These are phyloP conservation scores for Articulospora tetracladia DNA, from an alignment of 495 filamentous ascomycete genomes.

Conservation along the genomic window DNA sequence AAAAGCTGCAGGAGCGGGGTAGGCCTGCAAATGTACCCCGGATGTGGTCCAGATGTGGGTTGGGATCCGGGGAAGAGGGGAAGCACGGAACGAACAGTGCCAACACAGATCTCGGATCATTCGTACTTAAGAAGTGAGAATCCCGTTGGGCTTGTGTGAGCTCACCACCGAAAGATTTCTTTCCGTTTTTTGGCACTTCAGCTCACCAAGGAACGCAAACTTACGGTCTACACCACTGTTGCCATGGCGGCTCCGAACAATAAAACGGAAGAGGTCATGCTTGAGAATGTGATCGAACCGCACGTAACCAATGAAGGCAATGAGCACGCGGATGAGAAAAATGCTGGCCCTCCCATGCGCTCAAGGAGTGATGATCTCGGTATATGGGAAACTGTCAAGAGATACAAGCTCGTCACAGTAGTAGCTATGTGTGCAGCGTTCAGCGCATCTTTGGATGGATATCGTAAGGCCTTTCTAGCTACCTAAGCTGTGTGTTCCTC, in stretches of 20 bases:
- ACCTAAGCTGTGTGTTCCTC: neutral
- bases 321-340: neutral
- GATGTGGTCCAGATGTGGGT: neutral
- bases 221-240: too few species aligned
- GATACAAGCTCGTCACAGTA: slow-evolving; percentile 27
- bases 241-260: neutral
- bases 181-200: too few species aligned
- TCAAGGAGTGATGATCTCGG: slow-evolving; percentile 29
- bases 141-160: too few species aligned
- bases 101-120: too few species aligned
- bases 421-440: slow-evolving; percentile 36
- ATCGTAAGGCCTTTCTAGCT: slow-evolving; percentile 28
- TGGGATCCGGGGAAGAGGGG: neutral
- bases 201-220: too few species aligned
- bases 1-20: neutral
- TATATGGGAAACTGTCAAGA: slow-evolving; percentile 28
- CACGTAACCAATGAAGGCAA: neutral
- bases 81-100: neutral
- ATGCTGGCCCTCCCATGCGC: slow-evolving; percentile 23
- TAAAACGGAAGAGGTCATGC: neutral
- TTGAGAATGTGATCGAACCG: neutral
- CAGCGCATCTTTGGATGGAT: slow-evolving; percentile 37
- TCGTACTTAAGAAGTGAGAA: too few species aligned
- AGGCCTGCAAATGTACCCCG: neutral
- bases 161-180: too few species aligned